Conservation (phyloP, 805 yeast genomes). For the Candida coleopterorum region DNA sequence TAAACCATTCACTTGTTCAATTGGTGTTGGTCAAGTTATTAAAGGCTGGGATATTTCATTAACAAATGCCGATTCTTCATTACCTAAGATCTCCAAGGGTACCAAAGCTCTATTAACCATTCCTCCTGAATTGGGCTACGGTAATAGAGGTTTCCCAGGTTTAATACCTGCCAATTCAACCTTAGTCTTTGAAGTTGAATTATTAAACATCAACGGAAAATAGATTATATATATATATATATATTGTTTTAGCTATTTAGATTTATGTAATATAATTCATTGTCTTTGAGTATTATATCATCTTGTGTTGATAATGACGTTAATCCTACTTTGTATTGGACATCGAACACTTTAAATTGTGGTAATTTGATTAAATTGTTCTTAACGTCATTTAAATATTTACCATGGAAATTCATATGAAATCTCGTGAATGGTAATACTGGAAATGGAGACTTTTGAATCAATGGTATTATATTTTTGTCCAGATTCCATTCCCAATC, state of each 20-base stretch:
- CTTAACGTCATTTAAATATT: not conserved
- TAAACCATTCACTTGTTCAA: conserved; percentile 87
- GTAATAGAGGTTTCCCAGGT: conserved; percentile 93
- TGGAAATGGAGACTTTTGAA: conserved; percentile 33
- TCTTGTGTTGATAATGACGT: conserved; percentile 32
- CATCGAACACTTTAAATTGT: conserved; percentile 58
- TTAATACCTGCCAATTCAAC: conserved; percentile 96
- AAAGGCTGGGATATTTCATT: conserved; percentile 37
- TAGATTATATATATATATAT: not conserved
- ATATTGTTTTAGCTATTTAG: no score
- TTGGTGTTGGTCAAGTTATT: conserved; percentile 96
- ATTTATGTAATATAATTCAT: conserved; percentile 6
- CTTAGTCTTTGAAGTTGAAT: conserved; percentile 79
- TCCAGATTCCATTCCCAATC: conserved; percentile 23
- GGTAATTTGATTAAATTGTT: conserved; percentile 43
- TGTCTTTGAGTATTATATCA: conserved; percentile 13
- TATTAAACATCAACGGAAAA: conserved; percentile 41
- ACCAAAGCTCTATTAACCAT: conserved; percentile 89
- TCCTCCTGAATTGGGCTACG: conserved; percentile 92
- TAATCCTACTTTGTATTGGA: conserved; percentile 60
- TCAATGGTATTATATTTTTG: conserved; percentile 25
- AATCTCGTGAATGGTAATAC: conserved; percentile 61
- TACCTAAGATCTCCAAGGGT: conserved; percentile 88
- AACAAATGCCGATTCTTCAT: conserved; percentile 52
- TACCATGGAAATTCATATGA: conserved; percentile 28